A percentile compares a stretch with the other conserved stretches of the same genome.
Evolutionary conservation across 352 stramenopile genomes (phyloP).

Genomic region (Globisporangium yorkense): DNA sequence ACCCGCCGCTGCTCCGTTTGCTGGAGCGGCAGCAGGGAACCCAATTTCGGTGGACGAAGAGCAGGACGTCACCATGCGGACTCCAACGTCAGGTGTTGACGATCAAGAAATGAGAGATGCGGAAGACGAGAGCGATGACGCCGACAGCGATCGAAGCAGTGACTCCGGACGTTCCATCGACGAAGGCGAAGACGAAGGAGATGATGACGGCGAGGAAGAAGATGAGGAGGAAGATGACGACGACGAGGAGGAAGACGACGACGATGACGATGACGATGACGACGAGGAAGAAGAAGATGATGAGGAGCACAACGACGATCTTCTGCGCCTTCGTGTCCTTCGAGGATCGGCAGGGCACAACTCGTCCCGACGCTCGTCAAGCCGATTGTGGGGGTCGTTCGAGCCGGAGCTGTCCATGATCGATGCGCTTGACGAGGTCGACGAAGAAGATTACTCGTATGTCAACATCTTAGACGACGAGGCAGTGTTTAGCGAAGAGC

Average conservation of each 20-base stretch:
- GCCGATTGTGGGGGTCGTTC: conserved; percentile 61
- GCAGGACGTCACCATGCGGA: conserved; percentile 68
- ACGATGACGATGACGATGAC: conserved; percentile 57
- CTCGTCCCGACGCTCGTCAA: conserved; percentile 28
- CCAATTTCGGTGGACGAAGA: conserved; percentile 12
- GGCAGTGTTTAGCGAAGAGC: conserved; percentile 43
- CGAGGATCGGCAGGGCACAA: conserved; percentile 26
- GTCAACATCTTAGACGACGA: conserved; percentile 74
- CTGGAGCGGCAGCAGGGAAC: neutral
- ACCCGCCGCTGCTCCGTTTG: neutral
- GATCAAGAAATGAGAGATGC: conserved; percentile 60
- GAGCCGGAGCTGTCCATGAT: conserved; percentile 62
- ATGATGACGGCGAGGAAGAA: conserved; percentile 17
- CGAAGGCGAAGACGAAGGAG: conserved; percentile 20
- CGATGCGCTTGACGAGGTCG: conserved; percentile 75
- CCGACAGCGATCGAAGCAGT: conserved; percentile 55
- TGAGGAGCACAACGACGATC: conserved; percentile 54
- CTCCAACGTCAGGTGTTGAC: conserved; percentile 30
- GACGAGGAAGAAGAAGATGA: conserved; percentile 55
- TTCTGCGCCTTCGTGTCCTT: conserved; percentile 45
- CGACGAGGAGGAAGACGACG: conserved; percentile 48
- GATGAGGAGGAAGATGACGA: conserved; percentile 50
- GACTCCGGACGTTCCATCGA: conserved; percentile 45
- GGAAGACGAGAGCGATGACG: conserved; percentile 47
- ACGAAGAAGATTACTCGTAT: conserved; percentile 84